Base-by-base conservation (phyloP, 176 grass and related monocot genomes). In the Aegilops longissima region DNA sequence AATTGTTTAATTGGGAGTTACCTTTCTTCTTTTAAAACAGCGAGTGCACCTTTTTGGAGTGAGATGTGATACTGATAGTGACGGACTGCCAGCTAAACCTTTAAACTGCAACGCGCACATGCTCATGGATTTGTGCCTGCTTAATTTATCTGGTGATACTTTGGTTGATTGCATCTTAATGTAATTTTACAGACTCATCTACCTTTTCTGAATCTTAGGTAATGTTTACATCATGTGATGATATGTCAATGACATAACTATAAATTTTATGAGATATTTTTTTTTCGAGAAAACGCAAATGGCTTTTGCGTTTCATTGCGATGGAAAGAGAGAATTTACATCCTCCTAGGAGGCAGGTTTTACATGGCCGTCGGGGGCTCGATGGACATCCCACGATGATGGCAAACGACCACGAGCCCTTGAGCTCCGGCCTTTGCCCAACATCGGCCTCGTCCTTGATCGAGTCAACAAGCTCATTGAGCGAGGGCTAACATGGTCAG, bases 181-280 rank as follows among this genome's bases (percentile, higher is more conserved):
- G 70, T 73, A 73, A 73, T 73, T 66, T 66, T 27, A 73, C 3
- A 73, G 21, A 42, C 6, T 73, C 39, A 16, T 73, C 23, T 16
- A 45, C 70, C 38, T 73, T 45, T 73, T 73, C n/a, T 73, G 70
- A 39, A 73, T 45, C 70, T 45, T 45, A 23, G 14, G 70, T 73
- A 45, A 73, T 12, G 70, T 73, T 73, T 73, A 73, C 39, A 73
- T 73, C 70, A 23, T 44, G 38, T 25, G 38, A 73, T 73, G 38
- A 45, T 25, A 73, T 73, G 38, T 73, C 39, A 73, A 73, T 21
- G 70, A 25, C 42, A 73, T 73, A 73, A 44, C 38, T 73, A 45
- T 73, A 12, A 25, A 24, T 73, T 45, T 73, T 73, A 25, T 44
- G 70, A 31, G 30, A 25, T 25, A 25, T 25, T 25, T 25, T 25